Conservation (phyloP, 1,284 basidiomycete species). For the Stygiomarasmius scandens region DNA sequence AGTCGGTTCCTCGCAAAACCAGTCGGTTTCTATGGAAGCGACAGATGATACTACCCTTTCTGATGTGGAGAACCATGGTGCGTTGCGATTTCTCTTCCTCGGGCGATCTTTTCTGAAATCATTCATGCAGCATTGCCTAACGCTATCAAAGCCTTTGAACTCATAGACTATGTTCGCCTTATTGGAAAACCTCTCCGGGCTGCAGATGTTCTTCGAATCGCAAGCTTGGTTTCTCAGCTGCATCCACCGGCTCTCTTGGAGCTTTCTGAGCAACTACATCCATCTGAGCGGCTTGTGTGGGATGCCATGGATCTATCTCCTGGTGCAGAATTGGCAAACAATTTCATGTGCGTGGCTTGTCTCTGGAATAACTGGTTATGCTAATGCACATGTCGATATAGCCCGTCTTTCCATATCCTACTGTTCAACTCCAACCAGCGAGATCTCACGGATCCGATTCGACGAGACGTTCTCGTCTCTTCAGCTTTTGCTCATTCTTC, state of each 20-base stretch:
- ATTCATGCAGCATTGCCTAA: conserved; percentile 39
- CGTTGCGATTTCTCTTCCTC: conserved; percentile 24
- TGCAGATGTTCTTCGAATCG: conserved; percentile 43
- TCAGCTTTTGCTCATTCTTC: conserved; percentile 29
- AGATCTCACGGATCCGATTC: conserved; percentile 23
- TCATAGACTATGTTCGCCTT: conserved; percentile 64
- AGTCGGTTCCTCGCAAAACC: not conserved
- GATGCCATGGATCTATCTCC: conserved; percentile 30
- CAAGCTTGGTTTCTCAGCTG: conserved; percentile 40
- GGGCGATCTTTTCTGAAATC: not conserved
- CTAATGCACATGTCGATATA: not conserved
- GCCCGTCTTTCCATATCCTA: conserved; percentile 24
- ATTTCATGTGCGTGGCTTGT: not conserved
- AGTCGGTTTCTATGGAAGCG: not conserved
- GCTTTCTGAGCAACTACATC: conserved; percentile 46
- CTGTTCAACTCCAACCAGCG: conserved; percentile 12
- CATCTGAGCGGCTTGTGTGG: conserved; percentile 47
- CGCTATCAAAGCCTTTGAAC: conserved; percentile 47
- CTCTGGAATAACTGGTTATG: too few species aligned
- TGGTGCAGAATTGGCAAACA: conserved; percentile 20
- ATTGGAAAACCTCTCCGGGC: conserved; percentile 35
- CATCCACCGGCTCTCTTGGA: conserved; percentile 44
- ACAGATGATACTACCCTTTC: conserved; percentile 32
- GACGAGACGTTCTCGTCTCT: conserved; percentile 30
- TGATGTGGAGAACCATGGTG: conserved; percentile 46